phyloP scores from a whole-genome alignment of 352 stramenopile species.

The Phytophthora rubi region DNA sequence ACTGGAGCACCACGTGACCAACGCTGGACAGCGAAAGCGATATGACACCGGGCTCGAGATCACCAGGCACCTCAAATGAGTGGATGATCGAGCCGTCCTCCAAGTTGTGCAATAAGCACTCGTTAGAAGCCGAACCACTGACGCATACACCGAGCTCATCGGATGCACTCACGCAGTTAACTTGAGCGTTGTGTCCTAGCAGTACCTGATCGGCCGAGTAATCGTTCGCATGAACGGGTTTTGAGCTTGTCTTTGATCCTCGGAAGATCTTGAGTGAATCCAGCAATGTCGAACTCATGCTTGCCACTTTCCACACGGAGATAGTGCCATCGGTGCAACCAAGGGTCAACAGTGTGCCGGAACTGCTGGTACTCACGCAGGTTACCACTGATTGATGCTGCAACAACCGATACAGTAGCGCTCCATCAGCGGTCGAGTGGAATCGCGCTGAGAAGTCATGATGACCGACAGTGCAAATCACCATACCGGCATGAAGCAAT shows the following conservation, averaged over 20 bases:
- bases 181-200: slow-evolving; percentile 61
- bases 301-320: slow-evolving; percentile 80
- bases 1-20: slow-evolving; percentile 78
- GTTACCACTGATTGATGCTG: slow-evolving; percentile 78
- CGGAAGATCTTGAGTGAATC: slow-evolving; percentile 84
- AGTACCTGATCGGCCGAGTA: slow-evolving; percentile 82
- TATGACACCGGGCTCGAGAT: slow-evolving; percentile 53
- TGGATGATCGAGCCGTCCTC: slow-evolving; percentile 71
- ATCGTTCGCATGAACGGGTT: slow-evolving; percentile 77
- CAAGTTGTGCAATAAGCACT: slow-evolving; percentile 72
- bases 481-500: slow-evolving; percentile 60
- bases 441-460: slow-evolving; percentile 83
- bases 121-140: slow-evolving; percentile 69
- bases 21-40: slow-evolving; percentile 69
- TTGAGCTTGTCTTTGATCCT: slow-evolving; percentile 48
- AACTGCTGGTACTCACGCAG: slow-evolving; percentile 59
- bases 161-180: slow-evolving; percentile 73
- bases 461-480: slow-evolving; percentile 73
- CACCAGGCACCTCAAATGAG: slow-evolving; percentile 54
- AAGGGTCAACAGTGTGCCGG: slow-evolving; percentile 56
- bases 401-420: slow-evolving; percentile 71
- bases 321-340: slow-evolving; percentile 76
- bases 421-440: slow-evolving; percentile 72
- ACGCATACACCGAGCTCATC: slow-evolving; percentile 81
- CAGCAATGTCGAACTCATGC: slow-evolving; percentile 69